phyloP scores from a whole-genome alignment of 352 stramenopile genomes.

The Phytopythium delawarense region DNA sequence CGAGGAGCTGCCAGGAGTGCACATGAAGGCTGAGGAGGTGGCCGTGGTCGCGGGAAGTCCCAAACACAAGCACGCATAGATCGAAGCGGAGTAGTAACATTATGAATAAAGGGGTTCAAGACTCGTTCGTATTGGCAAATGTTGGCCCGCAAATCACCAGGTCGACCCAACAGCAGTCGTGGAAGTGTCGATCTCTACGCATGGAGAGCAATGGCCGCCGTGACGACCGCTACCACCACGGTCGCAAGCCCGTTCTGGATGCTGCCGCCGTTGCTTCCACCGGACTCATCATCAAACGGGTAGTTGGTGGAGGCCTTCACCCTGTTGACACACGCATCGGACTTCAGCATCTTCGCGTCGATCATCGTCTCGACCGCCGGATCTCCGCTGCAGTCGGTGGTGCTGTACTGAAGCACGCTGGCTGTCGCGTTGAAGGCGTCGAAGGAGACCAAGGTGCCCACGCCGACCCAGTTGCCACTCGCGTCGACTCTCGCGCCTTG shows the following conservation, averaged over 20 bases:
- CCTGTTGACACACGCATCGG: not conserved
- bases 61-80: slow-evolving; percentile 8
- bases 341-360: not conserved
- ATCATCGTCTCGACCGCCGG: not conserved
- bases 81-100: not conserved
- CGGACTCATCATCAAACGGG: not conserved
- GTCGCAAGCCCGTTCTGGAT: not conserved
- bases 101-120: not conserved
- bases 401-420: not conserved
- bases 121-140: no score
- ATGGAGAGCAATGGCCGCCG: not conserved
- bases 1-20: slow-evolving; percentile 5
- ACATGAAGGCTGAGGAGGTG: not conserved
- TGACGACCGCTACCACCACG: not conserved
- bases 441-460: not conserved
- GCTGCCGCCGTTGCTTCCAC: not conserved
- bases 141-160: no score
- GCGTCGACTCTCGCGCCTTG: not conserved
- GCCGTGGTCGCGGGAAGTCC: not conserved
- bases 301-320: not conserved
- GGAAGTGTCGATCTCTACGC: no score
- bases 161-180: no score
- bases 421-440: not conserved
- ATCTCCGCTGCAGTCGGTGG: not conserved
- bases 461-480: not conserved